Conservation (phyloP, 140 eudicot species). For the Oenanthe javanica region DNA sequence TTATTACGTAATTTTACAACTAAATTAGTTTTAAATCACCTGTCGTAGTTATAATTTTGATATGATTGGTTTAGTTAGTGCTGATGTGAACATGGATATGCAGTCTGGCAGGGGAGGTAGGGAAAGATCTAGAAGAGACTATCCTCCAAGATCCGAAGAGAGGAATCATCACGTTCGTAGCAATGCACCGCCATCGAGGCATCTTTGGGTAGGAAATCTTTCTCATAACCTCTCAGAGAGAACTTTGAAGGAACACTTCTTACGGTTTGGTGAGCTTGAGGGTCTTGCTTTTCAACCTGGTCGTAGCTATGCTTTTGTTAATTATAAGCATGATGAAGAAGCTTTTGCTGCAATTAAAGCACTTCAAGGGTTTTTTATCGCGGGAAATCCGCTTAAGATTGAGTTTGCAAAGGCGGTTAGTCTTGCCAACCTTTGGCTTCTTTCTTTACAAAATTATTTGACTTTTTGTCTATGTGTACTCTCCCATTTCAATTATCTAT, state of each 20-base stretch:
- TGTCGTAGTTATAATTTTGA: background rate
- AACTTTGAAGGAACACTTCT: constrained; percentile 46
- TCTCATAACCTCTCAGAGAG: constrained; percentile 48
- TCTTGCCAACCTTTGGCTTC: constrained; percentile 58
- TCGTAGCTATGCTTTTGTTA: constrained; percentile 86
- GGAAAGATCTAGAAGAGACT: constrained; percentile 57
- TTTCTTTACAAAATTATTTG: constrained; percentile 18
- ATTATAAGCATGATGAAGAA: constrained; percentile 59
- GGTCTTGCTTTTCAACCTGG: constrained; percentile 79
- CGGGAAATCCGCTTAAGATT: constrained; percentile 83
- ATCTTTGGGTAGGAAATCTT: constrained; percentile 91
- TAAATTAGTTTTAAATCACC: too few relatives aligned
- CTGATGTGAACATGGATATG: constrained; percentile 12
- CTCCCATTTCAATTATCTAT: background rate
- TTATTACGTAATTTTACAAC: too few relatives aligned
- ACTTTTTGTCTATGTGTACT: constrained; percentile 28
- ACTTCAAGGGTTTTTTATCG: constrained; percentile 81
- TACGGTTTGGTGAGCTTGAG: constrained; percentile 77
- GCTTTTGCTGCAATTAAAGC: constrained; percentile 66
- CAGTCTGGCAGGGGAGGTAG: constrained; percentile 74
- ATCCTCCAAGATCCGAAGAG: constrained; percentile 58
- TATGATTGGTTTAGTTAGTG: background rate
- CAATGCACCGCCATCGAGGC: constrained; percentile 82
- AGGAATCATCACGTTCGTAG: constrained; percentile 51
- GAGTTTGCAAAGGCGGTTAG: constrained; percentile 99